Conservation (phyloP, 208 protist genomes). For the Trypanosoma boissoni region DNA sequence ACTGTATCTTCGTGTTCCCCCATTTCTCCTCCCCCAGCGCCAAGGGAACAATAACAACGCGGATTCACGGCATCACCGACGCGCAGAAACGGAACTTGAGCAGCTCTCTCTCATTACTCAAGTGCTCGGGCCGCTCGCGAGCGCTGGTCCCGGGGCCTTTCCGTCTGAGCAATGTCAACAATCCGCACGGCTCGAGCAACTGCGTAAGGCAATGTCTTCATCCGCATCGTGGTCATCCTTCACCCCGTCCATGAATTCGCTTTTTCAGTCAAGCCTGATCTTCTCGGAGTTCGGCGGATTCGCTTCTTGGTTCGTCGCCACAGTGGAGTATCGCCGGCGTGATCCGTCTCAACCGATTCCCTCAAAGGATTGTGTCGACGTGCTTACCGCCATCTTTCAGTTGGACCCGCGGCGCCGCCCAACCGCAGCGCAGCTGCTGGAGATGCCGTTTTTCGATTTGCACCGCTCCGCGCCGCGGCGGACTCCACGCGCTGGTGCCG, state of each 20-base stretch:
- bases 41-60: constrained; percentile 15
- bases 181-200: constrained; percentile 36
- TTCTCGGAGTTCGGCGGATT: constrained; percentile 69
- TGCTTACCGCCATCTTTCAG: constrained; percentile 71
- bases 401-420: constrained; percentile 66
- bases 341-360: constrained; percentile 41
- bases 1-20: constrained; percentile 86
- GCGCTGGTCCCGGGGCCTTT: constrained; percentile 33
- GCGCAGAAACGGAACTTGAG: constrained; percentile 53
- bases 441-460: constrained; percentile 74
- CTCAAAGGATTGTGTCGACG: constrained; percentile 61
- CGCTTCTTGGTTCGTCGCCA: constrained; percentile 60
- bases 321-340: constrained; percentile 45
- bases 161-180: constrained; percentile 42
- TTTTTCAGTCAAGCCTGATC: constrained; percentile 69
- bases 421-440: constrained; percentile 67
- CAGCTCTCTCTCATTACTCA: constrained; percentile 74
- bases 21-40: constrained; percentile 53
- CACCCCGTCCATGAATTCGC: constrained; percentile 21
- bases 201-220: constrained; percentile 22
- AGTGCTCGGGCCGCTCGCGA: constrained; percentile 61
- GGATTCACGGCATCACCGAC: constrained; percentile 20
- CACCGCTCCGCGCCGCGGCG: neutral
- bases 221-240: constrained; percentile 17
- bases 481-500: neutral